Conservation (phyloP, 306 rosid species). For the Aeschynomene evenia region DNA sequence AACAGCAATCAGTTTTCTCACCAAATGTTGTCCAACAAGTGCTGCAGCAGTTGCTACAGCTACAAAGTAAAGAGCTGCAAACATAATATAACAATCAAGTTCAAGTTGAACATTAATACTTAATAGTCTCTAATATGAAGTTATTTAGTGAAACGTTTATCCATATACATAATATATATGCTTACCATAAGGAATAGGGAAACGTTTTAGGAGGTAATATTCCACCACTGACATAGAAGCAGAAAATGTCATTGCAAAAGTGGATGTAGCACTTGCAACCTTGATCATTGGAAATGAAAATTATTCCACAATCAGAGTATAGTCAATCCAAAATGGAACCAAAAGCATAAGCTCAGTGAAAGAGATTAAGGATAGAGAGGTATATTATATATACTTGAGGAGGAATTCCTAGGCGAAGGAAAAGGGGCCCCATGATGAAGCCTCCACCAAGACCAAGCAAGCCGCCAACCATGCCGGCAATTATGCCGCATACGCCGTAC, state of each 20-base stretch:
- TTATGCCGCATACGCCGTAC: constrained; percentile 48
- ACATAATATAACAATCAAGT: no score
- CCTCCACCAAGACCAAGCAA: constrained; percentile 87
- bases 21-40: constrained; percentile 64
- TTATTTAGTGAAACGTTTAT: not conserved
- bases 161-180: no score
- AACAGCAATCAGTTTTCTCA: constrained; percentile 55
- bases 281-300: constrained; percentile 8
- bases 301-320: not conserved
- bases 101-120: no score
- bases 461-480: constrained; percentile 76
- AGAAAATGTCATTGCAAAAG: constrained; percentile 77
- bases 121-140: not conserved
- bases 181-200: constrained; percentile 71
- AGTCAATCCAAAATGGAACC: not conserved
- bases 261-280: constrained; percentile 84
- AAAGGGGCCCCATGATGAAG: constrained; percentile 80
- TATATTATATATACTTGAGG: constrained; percentile 52
- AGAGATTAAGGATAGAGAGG: not conserved
- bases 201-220: constrained; percentile 71
- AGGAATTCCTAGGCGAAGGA: constrained; percentile 70
- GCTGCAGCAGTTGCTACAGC: constrained; percentile 67
- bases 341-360: not conserved
- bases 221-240: constrained; percentile 85
- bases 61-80: constrained; percentile 64